Conservation (phyloP, 768 basidiomycete genomes). For the Tylopilus rubrobrunneus region DNA sequence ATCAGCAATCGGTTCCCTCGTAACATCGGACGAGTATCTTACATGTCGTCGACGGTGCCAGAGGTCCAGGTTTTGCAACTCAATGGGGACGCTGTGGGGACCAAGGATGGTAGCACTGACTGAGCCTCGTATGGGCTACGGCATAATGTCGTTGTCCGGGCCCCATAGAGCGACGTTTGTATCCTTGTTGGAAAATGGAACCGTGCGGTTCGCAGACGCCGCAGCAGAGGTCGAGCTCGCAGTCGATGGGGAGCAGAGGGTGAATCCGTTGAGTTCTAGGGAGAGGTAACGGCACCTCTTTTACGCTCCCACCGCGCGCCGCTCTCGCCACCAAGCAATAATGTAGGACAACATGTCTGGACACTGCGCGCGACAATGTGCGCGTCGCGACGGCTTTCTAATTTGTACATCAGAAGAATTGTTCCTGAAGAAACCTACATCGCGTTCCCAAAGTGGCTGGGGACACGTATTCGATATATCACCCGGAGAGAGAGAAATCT, state of each 20-base stretch:
- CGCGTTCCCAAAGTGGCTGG: too few species aligned
- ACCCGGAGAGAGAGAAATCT: too few species aligned
- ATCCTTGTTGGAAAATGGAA: constrained; percentile 37
- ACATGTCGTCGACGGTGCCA: constrained; percentile 47
- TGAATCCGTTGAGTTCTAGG: background rate
- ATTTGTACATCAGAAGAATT: too few species aligned
- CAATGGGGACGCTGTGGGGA: constrained; percentile 50
- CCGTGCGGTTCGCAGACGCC: constrained; percentile 36
- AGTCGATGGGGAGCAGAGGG: background rate
- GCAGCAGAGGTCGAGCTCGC: constrained; percentile 13
- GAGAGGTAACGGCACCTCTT: too few species aligned
- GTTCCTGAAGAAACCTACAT: too few species aligned
- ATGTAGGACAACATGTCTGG: too few species aligned
- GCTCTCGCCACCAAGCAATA: too few species aligned
- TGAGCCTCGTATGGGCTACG: constrained; percentile 39
- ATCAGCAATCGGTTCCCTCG: background rate
- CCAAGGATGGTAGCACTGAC: constrained; percentile 48
- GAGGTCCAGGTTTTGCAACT: constrained; percentile 44
- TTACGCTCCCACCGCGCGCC: too few species aligned
- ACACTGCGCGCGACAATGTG: too few species aligned
- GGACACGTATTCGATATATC: too few species aligned
- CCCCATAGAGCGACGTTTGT: constrained; percentile 43
- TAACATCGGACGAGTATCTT: constrained; percentile 5
- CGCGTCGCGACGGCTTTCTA: too few species aligned
- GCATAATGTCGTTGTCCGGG: constrained; percentile 19